Base-by-base conservation (phyloP, 2,329 filamentous ascomycete genomes). In the Trichoderma sp. region DNA sequence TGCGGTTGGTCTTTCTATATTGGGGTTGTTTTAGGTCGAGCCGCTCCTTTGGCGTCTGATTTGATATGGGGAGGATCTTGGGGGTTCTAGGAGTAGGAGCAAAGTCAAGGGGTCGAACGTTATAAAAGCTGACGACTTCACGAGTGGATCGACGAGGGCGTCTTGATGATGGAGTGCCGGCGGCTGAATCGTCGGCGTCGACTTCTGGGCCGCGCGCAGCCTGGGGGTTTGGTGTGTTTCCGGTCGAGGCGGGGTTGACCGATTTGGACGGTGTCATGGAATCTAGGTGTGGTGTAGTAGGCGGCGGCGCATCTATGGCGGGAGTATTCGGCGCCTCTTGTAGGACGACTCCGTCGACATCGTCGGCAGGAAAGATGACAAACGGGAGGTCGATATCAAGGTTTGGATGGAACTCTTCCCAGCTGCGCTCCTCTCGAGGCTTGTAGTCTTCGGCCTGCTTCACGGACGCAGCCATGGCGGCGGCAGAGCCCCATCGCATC, bases 341-440 rank as follows among this genome's bases (percentile, higher is more conserved):
- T 3, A 87, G 85, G 59, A 91, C 87, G 59, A 72, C n/a, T 24
- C 95, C 94, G 82, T 98, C 96, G 7, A 98, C 93, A 78, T 97
- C 94, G 77, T 97, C 92, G 2, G 95, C 92, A 66, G 90, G 91
- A 81, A 95, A 95, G 3, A 98, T 88, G 79, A 93, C 91, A 78
- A 98, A 93, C 4, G 90, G 91, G 14, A 89, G 89, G 75, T 98
- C 95, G 66, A 98, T 95, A 85, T 98, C 95, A 71, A 99, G 90
- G 80, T 98, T 94, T 0, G 95, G 95, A 84, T 99, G 97, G 78
- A 98, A 98, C 83, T 99, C 97, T 81, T 98, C 95, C 95, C 96
- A 99, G 71, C 95, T 94, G 77, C 96, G 92, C 86, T 99, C 97
- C 85, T 99, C 97, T 81, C 97, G 90, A 38, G 97, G 97, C 83